Evolutionary conservation across 371 early-diverging fungal genomes (phyloP).

Genomic region (Apophysomyces sp.): DNA sequence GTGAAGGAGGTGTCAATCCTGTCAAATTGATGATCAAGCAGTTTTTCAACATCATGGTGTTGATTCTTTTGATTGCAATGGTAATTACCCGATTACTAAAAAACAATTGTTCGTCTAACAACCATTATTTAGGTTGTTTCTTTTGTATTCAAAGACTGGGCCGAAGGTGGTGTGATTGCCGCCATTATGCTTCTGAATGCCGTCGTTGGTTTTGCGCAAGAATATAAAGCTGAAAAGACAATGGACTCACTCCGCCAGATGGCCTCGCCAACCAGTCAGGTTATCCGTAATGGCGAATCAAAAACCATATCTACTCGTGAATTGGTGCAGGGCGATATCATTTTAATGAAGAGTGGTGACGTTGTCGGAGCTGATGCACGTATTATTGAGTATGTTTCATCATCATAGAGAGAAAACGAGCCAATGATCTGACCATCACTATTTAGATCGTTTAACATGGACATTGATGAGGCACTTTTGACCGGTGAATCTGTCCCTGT

Average conservation of each 20-base stretch:
- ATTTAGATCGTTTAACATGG: constrained; percentile 69
- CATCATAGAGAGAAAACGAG: no score
- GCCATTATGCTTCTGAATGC: constrained; percentile 81
- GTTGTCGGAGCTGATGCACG: constrained; percentile 91
- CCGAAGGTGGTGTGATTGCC: constrained; percentile 70
- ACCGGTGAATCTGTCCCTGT: constrained; percentile 82
- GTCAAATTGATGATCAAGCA: constrained; percentile 72
- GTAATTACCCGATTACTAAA: constrained; percentile 18
- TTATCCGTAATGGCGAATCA: constrained; percentile 80
- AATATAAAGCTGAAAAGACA: constrained; percentile 85
- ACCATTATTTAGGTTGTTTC: constrained; percentile 44
- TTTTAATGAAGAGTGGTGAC: constrained; percentile 89
- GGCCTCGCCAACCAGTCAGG: constrained; percentile 69
- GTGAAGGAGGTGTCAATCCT: constrained; percentile 67
- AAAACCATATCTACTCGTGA: constrained; percentile 69
- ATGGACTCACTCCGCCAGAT: constrained; percentile 86
- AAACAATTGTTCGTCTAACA: not conserved
- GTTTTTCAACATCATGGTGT: constrained; percentile 79
- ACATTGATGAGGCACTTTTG: constrained; percentile 84
- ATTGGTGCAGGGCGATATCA: constrained; percentile 87
- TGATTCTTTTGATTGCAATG: constrained; percentile 77
- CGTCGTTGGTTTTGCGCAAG: constrained; percentile 84
- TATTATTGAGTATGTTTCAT: constrained; percentile 65
- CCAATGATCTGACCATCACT: not conserved
- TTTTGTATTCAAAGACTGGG: constrained; percentile 63